Conservation (phyloP, 306 rosid species). For the Parietaria judaica region DNA sequence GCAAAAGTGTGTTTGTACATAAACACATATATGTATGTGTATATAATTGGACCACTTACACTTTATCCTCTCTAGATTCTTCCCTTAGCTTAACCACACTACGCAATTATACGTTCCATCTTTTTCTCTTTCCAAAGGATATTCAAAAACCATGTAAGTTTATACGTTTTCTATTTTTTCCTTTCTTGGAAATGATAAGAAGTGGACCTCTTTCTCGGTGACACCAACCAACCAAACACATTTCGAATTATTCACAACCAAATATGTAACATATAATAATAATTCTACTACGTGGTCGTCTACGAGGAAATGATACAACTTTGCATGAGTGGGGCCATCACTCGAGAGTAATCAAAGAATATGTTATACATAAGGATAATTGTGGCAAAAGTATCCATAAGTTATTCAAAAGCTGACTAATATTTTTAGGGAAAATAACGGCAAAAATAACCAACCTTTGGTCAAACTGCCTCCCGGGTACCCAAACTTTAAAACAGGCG, state of each 20-base stretch:
- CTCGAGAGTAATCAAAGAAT: no score
- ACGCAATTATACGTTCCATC: constrained; percentile 1
- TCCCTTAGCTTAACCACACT: not conserved
- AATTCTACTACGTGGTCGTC: not conserved
- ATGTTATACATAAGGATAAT: no score
- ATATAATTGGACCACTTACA: constrained; percentile 6
- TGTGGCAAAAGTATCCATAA: no score
- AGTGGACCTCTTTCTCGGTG: not conserved
- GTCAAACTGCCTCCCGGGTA: no score
- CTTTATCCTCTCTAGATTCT: not conserved
- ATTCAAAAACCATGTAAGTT: not conserved
- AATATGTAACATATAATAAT: not conserved
- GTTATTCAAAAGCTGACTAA: no score
- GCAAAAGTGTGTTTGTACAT: not conserved
- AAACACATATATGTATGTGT: not conserved
- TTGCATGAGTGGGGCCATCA: no score
- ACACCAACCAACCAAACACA: not conserved
- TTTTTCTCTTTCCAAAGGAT: not conserved
- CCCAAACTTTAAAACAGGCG: no score
- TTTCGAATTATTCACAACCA: not conserved
- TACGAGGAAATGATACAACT: no score
- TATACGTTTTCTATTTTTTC: not conserved
- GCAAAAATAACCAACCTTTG: no score
- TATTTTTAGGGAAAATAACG: no score
- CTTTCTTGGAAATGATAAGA: not conserved